Evolutionary conservation across 75 land plant genomes (phyloP), one percentile per base, ranked within the genome.

Genomic region (Picea sitchensis): DNA sequence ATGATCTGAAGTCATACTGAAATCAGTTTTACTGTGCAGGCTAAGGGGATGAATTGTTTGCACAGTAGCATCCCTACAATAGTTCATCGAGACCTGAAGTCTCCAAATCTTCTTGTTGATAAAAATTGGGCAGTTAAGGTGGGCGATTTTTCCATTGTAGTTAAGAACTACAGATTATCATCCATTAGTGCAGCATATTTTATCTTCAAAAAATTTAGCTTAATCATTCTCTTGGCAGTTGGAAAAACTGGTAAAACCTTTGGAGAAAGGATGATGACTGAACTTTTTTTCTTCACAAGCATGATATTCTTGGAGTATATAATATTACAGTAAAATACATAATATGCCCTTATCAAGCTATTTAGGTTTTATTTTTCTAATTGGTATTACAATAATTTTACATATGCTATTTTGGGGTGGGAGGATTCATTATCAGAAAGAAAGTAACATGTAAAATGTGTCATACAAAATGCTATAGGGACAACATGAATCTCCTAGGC

Each of bases 121-220:
- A 94, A 94, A 83, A 94, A 96, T 67, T 96, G 98, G 98, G 91
- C 84, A 67, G 99, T 96, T 36, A 96, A 96, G 98, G 99, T 95
- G 18, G 20, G 82, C 62, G 41, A 14, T 23, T 77, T 60, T 68
- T 71, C 44, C 74, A n/a, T 44, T 41, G n/a, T 71, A 71, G 9
- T 44, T 67, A 71, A 41, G 21, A 71, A 71, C n/a, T 44, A 71
- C 11, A 71, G 54, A n/a, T 38, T 20, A n/a, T 41, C 26, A 11
- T 71, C 20, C 44, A 38, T 71, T 71, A 32, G 13, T 71, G 56
- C 3, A 41, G 1, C 11, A 17, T 68, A 38, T 7, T n/a, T 41
- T 44, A 47, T 71, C 74, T 44, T 44, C 73, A 71, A 69, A 36
- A 69, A 20, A 34, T 17, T 69, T 2, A 8, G 21, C 56, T 20